Percentiles rank a stretch among this genome's conserved stretches.
phyloP scores from a whole-genome alignment of 2,329 filamentous ascomycete species.

The Epichloe typhina region DNA sequence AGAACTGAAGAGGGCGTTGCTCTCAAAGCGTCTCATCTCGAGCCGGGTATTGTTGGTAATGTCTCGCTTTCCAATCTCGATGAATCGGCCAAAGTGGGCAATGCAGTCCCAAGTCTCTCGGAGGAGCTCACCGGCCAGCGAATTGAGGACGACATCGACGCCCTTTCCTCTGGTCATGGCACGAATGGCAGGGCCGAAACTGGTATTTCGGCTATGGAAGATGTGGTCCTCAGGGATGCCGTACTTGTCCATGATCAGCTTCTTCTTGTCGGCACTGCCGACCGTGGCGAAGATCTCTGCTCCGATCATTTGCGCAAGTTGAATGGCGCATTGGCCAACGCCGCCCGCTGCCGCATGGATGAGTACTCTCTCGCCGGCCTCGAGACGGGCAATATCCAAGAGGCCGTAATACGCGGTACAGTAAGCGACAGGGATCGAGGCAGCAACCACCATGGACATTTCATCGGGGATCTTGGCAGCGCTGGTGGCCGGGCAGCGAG shows the following conservation, averaged over 20 bases:
- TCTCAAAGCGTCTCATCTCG: conserved; percentile 35
- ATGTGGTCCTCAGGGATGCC: conserved; percentile 21
- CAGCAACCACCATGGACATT: conserved; percentile 24
- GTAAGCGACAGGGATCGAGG: conserved; percentile 27
- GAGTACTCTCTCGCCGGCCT: conserved; percentile 24
- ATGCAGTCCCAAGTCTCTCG: conserved; percentile 30
- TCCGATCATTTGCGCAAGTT: conserved; percentile 23
- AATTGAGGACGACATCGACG: conserved; percentile 55
- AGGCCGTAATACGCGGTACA: conserved; percentile 28
- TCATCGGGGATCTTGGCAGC: conserved; percentile 24
- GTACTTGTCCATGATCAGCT: conserved; percentile 23
- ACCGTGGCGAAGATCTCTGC: conserved; percentile 31
- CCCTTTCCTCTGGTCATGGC: conserved; percentile 32
- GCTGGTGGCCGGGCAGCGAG: conserved; percentile 19
- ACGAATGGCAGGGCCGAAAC: conserved; percentile 12
- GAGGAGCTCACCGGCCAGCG: conserved; percentile 13
- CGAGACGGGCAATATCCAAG: conserved; percentile 23
- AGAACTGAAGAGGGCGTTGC: conserved; percentile 32
- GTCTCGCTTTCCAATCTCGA: conserved; percentile 30
- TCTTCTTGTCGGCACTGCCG: conserved; percentile 21
- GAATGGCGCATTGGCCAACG: conserved; percentile 27
- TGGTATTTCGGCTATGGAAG: conserved; percentile 14
- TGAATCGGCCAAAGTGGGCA: conserved; percentile 28
- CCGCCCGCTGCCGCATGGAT: conserved; percentile 26
- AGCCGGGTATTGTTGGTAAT: conserved; percentile 26